Base-by-base conservation (phyloP, 306 rosid genomes). In the Corylus avellana region DNA sequence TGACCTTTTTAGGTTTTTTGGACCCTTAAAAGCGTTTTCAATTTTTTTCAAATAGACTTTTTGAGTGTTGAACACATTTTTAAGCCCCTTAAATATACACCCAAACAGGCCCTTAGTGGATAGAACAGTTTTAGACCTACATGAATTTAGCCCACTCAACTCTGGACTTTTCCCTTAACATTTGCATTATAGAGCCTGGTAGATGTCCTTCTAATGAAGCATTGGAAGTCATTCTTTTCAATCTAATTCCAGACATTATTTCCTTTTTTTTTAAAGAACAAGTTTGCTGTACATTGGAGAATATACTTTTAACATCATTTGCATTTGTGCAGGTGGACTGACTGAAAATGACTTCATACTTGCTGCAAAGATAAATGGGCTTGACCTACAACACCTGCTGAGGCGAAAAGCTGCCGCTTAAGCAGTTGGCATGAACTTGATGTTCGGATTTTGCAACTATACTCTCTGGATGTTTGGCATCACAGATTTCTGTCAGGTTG, bases 291-390 rank as follows among this genome's bases (percentile, higher is more conserved):
- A 37, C 14, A 4, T n/a, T 29, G 22, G 22, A 49, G 17, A 56
- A 18, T 25, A 22, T 13, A 1, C 4, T 13, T 59, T 49, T 66
- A 55, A 48, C 42, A 1, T 72, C 17, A 37, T 78, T 50, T 67
- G 61, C 57, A 39, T 75, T 75, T 79, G 54, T 82, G 89, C 86
- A 93, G 98, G 93, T 76, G 98, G 98, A 48, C 85, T 93, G 85
- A 93, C 97, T 5, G 92, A 90, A 85, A 94, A 94, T 71, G 98
- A 92, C 85, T 94, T 94, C 90, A 94, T 94, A 74, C 96, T 94
- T 53, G 98, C 98, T 81, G 87, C 97, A 39, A 94, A 92, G 87
- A 89, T 94, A 85, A 86, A 81, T 61, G 78, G 54, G 67, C 85
- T 94, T 58, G 79, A 85, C 66, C 22, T 89, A 83, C 88, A 90